Conservation (phyloP, 495 filamentous ascomycete species). For the Hypoxylon subgilvum region DNA sequence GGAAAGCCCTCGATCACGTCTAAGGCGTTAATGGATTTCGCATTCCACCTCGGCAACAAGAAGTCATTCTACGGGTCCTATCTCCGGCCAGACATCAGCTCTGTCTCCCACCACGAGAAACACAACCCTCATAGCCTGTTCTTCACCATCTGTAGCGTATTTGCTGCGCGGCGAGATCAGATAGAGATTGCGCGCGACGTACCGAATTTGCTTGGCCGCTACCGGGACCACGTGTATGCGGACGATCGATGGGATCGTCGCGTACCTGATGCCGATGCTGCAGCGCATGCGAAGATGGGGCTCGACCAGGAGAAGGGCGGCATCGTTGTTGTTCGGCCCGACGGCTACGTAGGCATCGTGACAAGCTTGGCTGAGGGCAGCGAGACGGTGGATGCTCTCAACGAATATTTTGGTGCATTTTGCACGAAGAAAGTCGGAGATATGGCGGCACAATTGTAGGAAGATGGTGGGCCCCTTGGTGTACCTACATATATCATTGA, state of each 20-base stretch:
- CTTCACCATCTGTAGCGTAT: conserved; percentile 77
- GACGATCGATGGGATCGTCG: conserved; percentile 79
- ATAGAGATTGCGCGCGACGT: conserved; percentile 70
- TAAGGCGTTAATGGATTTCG: conserved; percentile 70
- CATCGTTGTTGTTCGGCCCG: conserved; percentile 80
- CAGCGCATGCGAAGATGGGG: conserved; percentile 88
- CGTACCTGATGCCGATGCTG: conserved; percentile 69
- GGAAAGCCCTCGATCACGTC: conserved; percentile 65
- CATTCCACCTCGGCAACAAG: conserved; percentile 65
- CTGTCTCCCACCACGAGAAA: conserved; percentile 77
- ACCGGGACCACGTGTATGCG: conserved; percentile 83
- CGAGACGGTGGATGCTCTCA: conserved; percentile 80
- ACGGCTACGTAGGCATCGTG: conserved; percentile 83
- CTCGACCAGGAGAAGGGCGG: conserved; percentile 74
- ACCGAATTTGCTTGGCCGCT: conserved; percentile 71
- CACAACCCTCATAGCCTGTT: conserved; percentile 84
- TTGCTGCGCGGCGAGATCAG: conserved; percentile 65
- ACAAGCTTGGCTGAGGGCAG: conserved; percentile 73
- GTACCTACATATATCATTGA: not conserved
- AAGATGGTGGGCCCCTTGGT: not conserved
- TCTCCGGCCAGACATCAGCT: conserved; percentile 62
- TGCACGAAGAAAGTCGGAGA: conserved; percentile 53
- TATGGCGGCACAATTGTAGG: conserved; percentile 42
- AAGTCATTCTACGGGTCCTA: conserved; percentile 73
- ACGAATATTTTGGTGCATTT: conserved; percentile 80